These are phyloP conservation scores for Rhodocollybia butyracea DNA, from an alignment of 768 basidiomycete species.

Conservation along the genomic window DNA sequence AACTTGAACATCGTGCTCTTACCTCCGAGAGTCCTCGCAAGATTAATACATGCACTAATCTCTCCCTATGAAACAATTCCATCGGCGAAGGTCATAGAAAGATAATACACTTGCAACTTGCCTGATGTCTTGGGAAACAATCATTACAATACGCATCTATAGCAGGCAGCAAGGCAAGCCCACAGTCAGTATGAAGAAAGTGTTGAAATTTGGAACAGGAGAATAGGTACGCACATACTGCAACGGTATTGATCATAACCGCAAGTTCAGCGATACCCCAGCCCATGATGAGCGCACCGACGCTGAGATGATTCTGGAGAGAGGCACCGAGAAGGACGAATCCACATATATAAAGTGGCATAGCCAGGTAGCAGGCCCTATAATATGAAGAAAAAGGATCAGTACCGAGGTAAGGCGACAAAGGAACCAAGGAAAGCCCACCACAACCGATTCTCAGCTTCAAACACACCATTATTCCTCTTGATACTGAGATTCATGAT, in stretches of 20 bases:
- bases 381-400: background rate
- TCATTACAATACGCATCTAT: conserved; percentile 48
- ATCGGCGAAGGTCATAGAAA: background rate
- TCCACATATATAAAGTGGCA: conserved; percentile 59
- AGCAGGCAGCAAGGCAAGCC: conserved; percentile 15
- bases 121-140: conserved; percentile 44
- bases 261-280: conserved; percentile 63
- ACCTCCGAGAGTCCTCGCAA: conserved; percentile 53
- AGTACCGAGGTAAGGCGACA: background rate
- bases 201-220: no score
- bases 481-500: conserved; percentile 44
- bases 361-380: conserved; percentile 60
- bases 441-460: conserved; percentile 62
- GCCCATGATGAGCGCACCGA: conserved; percentile 58
- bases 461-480: conserved; percentile 54
- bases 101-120: conserved; percentile 9
- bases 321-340: conserved; percentile 56
- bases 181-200: conserved; percentile 21
- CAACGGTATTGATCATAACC: conserved; percentile 60
- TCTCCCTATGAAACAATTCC: conserved; percentile 41
- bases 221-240: conserved; percentile 44
- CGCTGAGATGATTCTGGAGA: conserved; percentile 48
- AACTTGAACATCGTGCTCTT: conserved; percentile 4
- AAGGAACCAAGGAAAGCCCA: no score
- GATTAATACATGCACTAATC: conserved; percentile 58